These are phyloP conservation scores for Marasmius sp. DNA, from an alignment of 1,284 basidiomycete species.

Conservation along the genomic window DNA sequence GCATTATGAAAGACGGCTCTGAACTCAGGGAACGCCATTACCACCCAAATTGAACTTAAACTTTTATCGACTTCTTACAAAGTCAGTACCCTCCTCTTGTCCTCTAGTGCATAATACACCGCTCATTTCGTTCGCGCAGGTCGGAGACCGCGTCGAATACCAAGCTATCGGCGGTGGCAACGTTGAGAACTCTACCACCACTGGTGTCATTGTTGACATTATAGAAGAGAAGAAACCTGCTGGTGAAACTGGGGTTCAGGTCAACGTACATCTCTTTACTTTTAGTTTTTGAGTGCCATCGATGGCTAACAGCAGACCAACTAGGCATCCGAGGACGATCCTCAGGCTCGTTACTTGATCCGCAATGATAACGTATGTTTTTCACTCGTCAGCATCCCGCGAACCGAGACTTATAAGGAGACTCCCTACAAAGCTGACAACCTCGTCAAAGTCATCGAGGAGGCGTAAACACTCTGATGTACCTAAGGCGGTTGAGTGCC, in stretches of 20 bases:
- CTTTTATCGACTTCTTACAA: too few species aligned
- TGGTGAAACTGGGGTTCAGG: background rate
- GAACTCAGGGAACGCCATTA: too few species aligned
- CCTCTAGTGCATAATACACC: too few species aligned
- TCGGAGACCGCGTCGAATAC: slow-evolving; percentile 13
- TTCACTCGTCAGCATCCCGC: too few species aligned
- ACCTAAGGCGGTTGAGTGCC: too few species aligned
- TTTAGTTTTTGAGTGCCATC: background rate
- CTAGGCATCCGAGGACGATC: slow-evolving; percentile 1
- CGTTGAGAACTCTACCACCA: slow-evolving; percentile 6
- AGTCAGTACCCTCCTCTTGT: too few species aligned
- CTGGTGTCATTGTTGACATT: slow-evolving; percentile 6
- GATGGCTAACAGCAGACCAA: background rate
- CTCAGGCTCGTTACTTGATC: slow-evolving; percentile 11
- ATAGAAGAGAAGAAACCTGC: slow-evolving; percentile 5
- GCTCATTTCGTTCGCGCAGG: background rate
- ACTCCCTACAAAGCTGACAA: slow-evolving; percentile 10
- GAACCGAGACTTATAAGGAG: slow-evolving; percentile 8
- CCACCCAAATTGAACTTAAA: too few species aligned
- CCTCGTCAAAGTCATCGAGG: background rate
- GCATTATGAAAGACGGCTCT: too few species aligned
- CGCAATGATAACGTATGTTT: slow-evolving; percentile 8
- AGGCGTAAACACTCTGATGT: too few species aligned
- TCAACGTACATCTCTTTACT: slow-evolving; percentile 1
- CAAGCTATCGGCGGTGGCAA: slow-evolving; percentile 10